Evolutionary conservation across 2,329 filamentous ascomycete genomes (phyloP).

Genomic region (Arthroderma sp.): DNA sequence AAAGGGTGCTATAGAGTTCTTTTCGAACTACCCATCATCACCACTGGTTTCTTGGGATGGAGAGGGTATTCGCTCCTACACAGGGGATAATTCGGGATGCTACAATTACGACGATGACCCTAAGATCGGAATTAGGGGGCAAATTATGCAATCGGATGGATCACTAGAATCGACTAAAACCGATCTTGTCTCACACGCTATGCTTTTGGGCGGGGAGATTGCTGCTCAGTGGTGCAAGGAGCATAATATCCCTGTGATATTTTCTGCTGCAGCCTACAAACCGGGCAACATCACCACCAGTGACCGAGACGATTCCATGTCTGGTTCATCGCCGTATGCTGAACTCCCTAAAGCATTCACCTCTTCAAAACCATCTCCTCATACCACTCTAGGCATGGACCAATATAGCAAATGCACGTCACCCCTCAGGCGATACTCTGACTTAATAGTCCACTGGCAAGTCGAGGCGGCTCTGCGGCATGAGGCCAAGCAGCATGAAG

Average conservation of each 20-base stretch:
- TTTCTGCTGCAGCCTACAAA: slow-evolving; percentile 30
- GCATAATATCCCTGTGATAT: slow-evolving; percentile 41
- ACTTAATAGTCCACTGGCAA: slow-evolving; percentile 53
- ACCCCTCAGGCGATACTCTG: slow-evolving; percentile 48
- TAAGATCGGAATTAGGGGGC: slow-evolving; percentile 26
- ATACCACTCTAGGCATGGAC: slow-evolving; percentile 41
- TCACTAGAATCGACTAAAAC: slow-evolving; percentile 27
- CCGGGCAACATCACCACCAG: slow-evolving; percentile 22
- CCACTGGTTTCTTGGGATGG: slow-evolving; percentile 19
- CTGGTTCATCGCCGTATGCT: background rate
- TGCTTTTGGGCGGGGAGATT: slow-evolving; percentile 46
- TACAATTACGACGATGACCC: slow-evolving; percentile 24
- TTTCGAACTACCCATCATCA: slow-evolving; percentile 10
- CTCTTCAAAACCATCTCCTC: slow-evolving; percentile 37
- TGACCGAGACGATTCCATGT: slow-evolving; percentile 32
- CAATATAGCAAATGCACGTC: slow-evolving; percentile 49
- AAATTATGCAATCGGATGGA: slow-evolving; percentile 26
- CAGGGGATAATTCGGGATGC: slow-evolving; percentile 21
- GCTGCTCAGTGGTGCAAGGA: slow-evolving; percentile 42
- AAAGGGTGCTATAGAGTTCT: slow-evolving; percentile 31
- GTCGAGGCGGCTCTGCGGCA: slow-evolving; percentile 50
- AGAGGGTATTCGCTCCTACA: slow-evolving; percentile 19
- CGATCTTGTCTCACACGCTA: slow-evolving; percentile 37
- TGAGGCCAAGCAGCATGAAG: slow-evolving; percentile 30
- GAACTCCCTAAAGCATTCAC: slow-evolving; percentile 29